Percentiles rank a stretch among this genome's conserved stretches.
These are phyloP conservation scores for Fusarium sp. DNA, from an alignment of 2,329 filamentous ascomycete species.

Conservation along the genomic window DNA sequence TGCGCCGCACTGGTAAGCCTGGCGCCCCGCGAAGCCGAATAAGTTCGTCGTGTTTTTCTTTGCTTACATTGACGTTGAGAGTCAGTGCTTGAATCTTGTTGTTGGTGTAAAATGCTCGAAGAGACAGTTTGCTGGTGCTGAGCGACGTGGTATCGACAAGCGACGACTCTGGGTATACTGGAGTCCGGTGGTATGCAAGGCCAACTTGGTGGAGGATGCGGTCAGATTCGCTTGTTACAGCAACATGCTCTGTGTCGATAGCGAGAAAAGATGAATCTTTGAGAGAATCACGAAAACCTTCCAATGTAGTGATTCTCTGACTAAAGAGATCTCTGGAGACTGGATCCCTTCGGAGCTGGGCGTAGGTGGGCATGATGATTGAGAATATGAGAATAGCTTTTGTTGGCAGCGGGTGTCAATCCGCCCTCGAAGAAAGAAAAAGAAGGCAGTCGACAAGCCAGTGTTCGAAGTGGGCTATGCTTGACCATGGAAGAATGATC, in stretches of 20 bases:
- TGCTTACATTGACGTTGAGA: conserved; percentile 8
- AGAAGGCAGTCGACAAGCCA: too few species aligned
- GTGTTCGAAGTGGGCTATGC: accelerated
- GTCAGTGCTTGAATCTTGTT: conserved; percentile 15
- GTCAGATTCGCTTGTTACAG: conserved; percentile 21
- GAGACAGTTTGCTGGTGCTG: background rate
- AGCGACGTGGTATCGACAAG: background rate
- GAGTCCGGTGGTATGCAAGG: conserved; percentile 18
- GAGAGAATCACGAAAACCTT: background rate
- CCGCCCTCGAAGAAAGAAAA: background rate
- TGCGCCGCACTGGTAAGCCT: conserved; percentile 21
- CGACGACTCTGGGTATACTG: conserved; percentile 1
- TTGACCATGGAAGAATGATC: too few species aligned
- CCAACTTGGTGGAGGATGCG: conserved; percentile 40
- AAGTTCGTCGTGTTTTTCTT: background rate
- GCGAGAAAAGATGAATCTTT: conserved; percentile 8
- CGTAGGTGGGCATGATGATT: conserved; percentile 56
- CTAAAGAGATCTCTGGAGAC: conserved; percentile 23
- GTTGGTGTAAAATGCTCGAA: conserved; percentile 10
- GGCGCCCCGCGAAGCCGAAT: background rate
- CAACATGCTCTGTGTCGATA: conserved; percentile 32
- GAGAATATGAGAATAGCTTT: too few species aligned
- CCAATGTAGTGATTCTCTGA: conserved; percentile 21
- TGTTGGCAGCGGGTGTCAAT: background rate
- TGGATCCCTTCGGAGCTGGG: conserved; percentile 48